Conservation (phyloP, 495 filamentous ascomycete genomes). For the Hyaloscypha finlandica region DNA sequence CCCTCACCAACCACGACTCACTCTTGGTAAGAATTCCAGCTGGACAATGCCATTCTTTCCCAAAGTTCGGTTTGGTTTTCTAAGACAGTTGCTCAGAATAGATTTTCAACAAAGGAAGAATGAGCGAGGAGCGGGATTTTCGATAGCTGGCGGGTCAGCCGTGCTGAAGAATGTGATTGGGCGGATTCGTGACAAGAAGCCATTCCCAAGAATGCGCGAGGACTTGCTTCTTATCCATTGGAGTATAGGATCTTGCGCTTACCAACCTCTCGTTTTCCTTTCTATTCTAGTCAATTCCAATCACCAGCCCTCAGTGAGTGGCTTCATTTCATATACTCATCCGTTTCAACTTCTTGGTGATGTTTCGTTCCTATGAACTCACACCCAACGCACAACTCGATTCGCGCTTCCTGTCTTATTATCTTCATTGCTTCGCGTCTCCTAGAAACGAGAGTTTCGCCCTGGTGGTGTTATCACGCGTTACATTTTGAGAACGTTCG, state of each 20-base stretch:
- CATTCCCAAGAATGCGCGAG: slow-evolving; percentile 2
- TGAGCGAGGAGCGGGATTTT: not conserved
- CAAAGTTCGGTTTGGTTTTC: not conserved
- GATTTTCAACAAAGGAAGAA: not conserved
- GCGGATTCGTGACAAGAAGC: not conserved
- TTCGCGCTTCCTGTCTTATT: not conserved
- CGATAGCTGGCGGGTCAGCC: not conserved
- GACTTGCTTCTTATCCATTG: not conserved
- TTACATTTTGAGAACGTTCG: not conserved
- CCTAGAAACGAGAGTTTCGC: not conserved
- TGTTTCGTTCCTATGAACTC: slow-evolving; percentile 5
- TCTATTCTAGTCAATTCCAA: not conserved
- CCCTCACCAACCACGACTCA: not conserved
- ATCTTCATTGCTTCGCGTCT: slow-evolving; percentile 1
- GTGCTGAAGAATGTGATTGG: not conserved
- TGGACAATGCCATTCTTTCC: not conserved
- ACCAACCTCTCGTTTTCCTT: not conserved
- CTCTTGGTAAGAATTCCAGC: not conserved
- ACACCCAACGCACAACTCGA: not conserved
- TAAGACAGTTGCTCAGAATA: not conserved
- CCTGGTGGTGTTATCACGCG: not conserved
- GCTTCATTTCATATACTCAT: not conserved
- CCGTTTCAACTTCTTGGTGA: not conserved
- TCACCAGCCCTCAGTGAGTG: not conserved
- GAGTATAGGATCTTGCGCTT: not conserved